These are phyloP conservation scores for Entomophthora muscae DNA, from an alignment of 371 early-diverging fungal genomes.

Conservation along the genomic window DNA sequence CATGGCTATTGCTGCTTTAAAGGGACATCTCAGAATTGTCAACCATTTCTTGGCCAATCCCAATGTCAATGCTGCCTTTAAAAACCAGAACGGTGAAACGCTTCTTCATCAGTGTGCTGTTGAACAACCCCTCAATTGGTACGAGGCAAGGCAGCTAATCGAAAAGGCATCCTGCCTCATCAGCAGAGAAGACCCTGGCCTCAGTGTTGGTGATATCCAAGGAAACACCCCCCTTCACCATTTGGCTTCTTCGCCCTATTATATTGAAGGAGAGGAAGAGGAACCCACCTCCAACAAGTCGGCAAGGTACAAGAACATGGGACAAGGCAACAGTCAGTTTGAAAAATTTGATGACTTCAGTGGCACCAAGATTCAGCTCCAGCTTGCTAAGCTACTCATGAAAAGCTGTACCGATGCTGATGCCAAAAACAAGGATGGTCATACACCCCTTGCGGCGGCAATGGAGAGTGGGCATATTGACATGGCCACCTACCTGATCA, in stretches of 20 bases:
- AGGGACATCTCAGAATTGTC: constrained; percentile 29
- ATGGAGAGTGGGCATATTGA: constrained; percentile 14
- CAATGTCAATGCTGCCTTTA: constrained; percentile 24
- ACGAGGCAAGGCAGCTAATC: constrained; percentile 20
- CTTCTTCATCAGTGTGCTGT: constrained; percentile 25
- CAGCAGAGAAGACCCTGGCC: constrained; percentile 21
- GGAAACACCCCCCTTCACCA: constrained; percentile 28
- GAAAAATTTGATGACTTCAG: constrained; percentile 16
- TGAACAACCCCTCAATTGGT: constrained; percentile 9
- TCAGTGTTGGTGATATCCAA: constrained; percentile 20
- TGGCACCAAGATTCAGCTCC: constrained; percentile 14
- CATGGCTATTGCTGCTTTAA: constrained; percentile 33
- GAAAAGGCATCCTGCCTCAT: constrained; percentile 20
- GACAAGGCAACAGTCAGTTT: neutral
- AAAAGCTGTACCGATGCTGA: constrained; percentile 18
- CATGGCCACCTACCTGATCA: constrained; percentile 16
- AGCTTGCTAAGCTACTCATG: constrained; percentile 16
- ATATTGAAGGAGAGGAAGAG: constrained; percentile 10
- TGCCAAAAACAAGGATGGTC: constrained; percentile 12
- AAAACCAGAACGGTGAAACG: constrained; percentile 24
- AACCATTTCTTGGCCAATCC: constrained; percentile 22
- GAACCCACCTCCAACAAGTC: constrained; percentile 4
- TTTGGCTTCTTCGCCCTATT: constrained; percentile 14
- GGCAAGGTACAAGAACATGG: neutral
- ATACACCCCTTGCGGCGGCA: constrained; percentile 27